Evolutionary conservation across 768 basidiomycete species (phyloP), one percentile per base, ranked within the genome.

Genomic region (Thelephora aurantiotincta): DNA sequence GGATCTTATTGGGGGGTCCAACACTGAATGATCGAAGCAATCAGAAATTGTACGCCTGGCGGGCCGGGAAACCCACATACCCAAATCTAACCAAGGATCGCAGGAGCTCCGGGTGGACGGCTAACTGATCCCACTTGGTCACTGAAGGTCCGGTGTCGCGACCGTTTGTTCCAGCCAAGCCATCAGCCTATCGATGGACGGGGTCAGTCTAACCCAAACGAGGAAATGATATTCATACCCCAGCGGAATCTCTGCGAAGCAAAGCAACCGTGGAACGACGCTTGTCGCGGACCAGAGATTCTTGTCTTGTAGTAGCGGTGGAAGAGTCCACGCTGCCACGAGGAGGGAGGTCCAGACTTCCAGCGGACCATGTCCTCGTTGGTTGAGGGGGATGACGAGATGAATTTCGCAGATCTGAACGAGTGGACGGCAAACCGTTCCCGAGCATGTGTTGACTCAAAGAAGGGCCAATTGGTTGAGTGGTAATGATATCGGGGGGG

Each of bases 1-100:
- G 96, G 54, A 99, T 96, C 70, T 99, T 99, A 65, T 97, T 97
- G 5, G 96, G 96, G 1, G 96, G 96, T 0, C 94, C 93, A 52
- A 98, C 82, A 36, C 92, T 93, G 48, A 47, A 47, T 50, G 34
- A 9, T 33, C 38, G 38, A 41, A 22, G 38, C 16, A 14, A 14
- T 18, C 38, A 41, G 4, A 41, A 16, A 18, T 14, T 16, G 4
- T 41, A 41, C 11, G 11, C 16, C 14, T 41, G 12, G 22, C 26
- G 26, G 26, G 26, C 26, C 26, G 26, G 26, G 26, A 4, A 30
- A 30, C 9, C 26, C 26, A 68, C 82, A 68, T 54, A 94, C 92
- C 93, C 94, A 60, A 96, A 98, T 65, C 93, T 94, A 51, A 73
- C 79, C 51, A 98, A 72, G 37, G 89, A 91, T 46, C 90, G 75